Evolutionary conservation across 2,329 filamentous ascomycete species (phyloP).

Genomic region (Ophiocordyceps australis): DNA sequence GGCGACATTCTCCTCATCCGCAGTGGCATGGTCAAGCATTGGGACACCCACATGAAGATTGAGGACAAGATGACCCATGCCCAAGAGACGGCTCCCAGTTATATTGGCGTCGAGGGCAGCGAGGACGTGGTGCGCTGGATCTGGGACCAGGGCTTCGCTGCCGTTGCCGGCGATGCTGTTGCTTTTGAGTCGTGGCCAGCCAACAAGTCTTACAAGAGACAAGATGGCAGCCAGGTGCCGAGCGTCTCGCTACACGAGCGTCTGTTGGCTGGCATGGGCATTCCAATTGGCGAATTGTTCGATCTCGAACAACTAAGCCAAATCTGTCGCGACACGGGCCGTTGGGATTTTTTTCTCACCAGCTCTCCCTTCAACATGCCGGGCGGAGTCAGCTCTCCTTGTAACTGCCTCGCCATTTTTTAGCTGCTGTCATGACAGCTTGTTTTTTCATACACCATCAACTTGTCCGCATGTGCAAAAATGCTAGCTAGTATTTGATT

Average conservation of each 20-base stretch:
- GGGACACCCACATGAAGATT: conserved; percentile 9
- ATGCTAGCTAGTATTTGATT: too few species aligned
- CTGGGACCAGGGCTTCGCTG: conserved; percentile 25
- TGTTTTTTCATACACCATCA: too few species aligned
- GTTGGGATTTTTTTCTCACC: conserved; percentile 30
- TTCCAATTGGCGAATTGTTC: conserved; percentile 19
- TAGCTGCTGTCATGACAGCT: too few species aligned
- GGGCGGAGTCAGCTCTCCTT: conserved; percentile 23
- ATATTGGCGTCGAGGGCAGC: conserved; percentile 9
- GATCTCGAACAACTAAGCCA: conserved; percentile 15
- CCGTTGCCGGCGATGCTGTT: conserved; percentile 23
- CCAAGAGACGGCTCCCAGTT: conserved; percentile 10
- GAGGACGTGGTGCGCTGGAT: conserved; percentile 22
- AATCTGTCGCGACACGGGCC: conserved; percentile 30
- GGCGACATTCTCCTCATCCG: conserved; percentile 31
- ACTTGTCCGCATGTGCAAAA: too few species aligned
- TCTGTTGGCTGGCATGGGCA: conserved; percentile 27
- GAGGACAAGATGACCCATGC: conserved; percentile 30
- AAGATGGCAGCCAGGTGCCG: conserved; percentile 2
- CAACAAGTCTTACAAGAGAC: conserved; percentile 13
- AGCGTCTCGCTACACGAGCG: conserved; percentile 23
- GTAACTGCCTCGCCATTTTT: conserved; percentile 23
- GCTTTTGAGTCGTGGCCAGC: conserved; percentile 19
- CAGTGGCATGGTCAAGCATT: conserved; percentile 10
- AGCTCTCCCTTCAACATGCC: conserved; percentile 27